A percentile compares a stretch with the other conserved stretches of the same genome.
These are phyloP conservation scores for Coemansia javaensis DNA, from an alignment of 192 early-diverging fungal species.

Conservation along the genomic window DNA sequence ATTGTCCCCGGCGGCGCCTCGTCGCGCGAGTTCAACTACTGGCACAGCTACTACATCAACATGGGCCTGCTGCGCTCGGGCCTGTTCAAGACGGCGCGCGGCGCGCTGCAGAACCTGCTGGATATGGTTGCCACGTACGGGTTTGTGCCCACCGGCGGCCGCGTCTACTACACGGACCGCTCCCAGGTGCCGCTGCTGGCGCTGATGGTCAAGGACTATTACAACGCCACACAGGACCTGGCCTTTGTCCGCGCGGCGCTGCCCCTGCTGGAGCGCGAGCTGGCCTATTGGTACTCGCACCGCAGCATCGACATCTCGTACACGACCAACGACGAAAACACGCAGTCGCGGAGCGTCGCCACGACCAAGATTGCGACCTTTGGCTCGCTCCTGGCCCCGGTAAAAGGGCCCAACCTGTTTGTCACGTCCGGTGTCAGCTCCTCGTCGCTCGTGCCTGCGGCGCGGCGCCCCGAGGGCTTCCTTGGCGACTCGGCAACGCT, in stretches of 20 bases:
- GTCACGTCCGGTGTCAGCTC: neutral
- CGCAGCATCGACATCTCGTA: constrained; percentile 40
- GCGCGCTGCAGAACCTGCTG: constrained; percentile 62
- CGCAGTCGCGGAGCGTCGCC: constrained; percentile 1
- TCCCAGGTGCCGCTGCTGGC: constrained; percentile 67
- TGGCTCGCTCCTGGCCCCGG: too few species aligned
- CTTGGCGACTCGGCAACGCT: neutral
- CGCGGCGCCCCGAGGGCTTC: neutral
- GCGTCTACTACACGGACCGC: constrained; percentile 69
- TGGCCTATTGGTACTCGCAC: constrained; percentile 59
- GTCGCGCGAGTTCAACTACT: constrained; percentile 70
- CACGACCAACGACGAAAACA: constrained; percentile 18
- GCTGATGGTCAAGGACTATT: constrained; percentile 65
- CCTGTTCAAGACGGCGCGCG: constrained; percentile 52
- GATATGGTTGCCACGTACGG: constrained; percentile 53
- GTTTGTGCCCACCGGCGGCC: constrained; percentile 70
- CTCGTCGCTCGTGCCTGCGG: too few species aligned
- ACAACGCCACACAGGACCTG: constrained; percentile 54
- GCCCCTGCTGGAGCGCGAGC: constrained; percentile 59
- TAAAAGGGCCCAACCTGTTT: neutral
- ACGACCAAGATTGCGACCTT: too few species aligned
- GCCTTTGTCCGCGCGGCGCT: constrained; percentile 51
- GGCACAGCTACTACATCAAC: constrained; percentile 67
- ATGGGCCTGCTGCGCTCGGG: constrained; percentile 58
- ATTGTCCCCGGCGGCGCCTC: constrained; percentile 58